Evolutionary conservation across 2,329 filamentous ascomycete genomes (phyloP), one percentile per base, ranked within the genome.

Genomic region (Paramyrothecium sp.): DNA sequence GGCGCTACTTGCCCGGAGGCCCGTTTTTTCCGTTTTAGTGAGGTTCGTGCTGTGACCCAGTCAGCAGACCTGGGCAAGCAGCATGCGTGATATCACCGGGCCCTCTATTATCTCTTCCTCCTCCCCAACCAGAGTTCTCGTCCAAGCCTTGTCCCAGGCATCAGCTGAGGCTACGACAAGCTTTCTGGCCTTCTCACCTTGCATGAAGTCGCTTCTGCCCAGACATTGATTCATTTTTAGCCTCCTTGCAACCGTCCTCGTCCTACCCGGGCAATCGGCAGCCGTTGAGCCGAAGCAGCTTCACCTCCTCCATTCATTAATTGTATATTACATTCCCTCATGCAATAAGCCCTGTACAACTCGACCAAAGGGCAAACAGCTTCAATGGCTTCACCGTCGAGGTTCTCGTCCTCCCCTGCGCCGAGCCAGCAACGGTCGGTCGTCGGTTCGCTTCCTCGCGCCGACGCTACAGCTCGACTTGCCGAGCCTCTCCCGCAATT

Each of bases 381-480:
- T 49, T 51, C 59, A 44, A 77, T 77, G 74, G 65, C 73, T 63
- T 71, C 74, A 61, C 68, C 76, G 61, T 69, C 73, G 65, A 70
- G 70, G 69, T 70, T 71, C 56, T 75, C 81, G 3, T 78, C 79
- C 2, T 84, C 83, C 30, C 77, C 81, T 7, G 70, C 74, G 44
- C 80, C 81, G 13, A 70, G 75, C 51, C 75, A 74, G 41, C 69
- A 76, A 57, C 78, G 78, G 41, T 78, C 75, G 12, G 78, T 76
- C 60, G 78, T 79, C 57, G 78, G 80, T 53, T 84, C 84, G 10
- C 67, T 82, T 23, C 83, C 83, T 48, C 81, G 86, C 70, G 83
- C 81, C 54, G 80, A 86, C 60, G 76, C 82, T 51, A 89, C 82
- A 54, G 86, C 86, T 57, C 81, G 85, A 61, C 78, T 89, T 54